Conservation (phyloP, 2,329 filamentous ascomycete genomes). For the Stagonosporopsis cucurbitacearum region DNA sequence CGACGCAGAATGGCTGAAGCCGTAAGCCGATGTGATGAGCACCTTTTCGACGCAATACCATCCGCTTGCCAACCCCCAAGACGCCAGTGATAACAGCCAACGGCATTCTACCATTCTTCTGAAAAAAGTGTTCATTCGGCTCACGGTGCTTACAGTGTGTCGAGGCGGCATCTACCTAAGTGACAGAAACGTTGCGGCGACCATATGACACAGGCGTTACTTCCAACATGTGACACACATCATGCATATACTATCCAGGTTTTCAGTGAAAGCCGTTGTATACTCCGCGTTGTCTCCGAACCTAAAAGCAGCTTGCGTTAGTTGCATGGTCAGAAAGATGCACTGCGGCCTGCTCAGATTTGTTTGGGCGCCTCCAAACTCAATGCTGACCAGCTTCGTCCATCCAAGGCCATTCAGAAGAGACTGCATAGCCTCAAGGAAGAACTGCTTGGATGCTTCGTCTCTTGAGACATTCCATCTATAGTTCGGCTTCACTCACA, state of each 20-base stretch:
- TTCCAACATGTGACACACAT: not conserved
- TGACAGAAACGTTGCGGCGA: not conserved
- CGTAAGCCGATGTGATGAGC: not conserved
- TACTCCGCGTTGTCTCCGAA: not conserved
- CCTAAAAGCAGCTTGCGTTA: not conserved
- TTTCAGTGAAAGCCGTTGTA: not conserved
- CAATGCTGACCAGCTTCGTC: not conserved
- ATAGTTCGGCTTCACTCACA: not conserved
- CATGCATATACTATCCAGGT: slow-evolving; percentile 5
- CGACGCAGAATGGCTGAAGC: not conserved
- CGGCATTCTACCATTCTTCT: not conserved
- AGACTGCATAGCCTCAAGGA: not conserved
- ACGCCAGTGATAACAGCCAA: not conserved
- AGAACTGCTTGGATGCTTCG: not conserved
- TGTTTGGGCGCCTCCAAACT: too few relatives aligned
- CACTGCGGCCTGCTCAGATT: not conserved
- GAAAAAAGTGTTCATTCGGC: not conserved
- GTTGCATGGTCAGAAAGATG: not conserved
- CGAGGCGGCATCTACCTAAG: not conserved
- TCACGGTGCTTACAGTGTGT: not conserved
- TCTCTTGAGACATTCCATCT: not conserved
- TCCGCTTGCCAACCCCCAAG: not conserved
- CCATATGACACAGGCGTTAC: not conserved
- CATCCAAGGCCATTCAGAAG: not conserved
- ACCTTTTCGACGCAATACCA: not conserved